Evolutionary conservation across 306 rosid species (phyloP), one percentile per base, ranked within the genome.

Genomic region (Quercus glauca): DNA sequence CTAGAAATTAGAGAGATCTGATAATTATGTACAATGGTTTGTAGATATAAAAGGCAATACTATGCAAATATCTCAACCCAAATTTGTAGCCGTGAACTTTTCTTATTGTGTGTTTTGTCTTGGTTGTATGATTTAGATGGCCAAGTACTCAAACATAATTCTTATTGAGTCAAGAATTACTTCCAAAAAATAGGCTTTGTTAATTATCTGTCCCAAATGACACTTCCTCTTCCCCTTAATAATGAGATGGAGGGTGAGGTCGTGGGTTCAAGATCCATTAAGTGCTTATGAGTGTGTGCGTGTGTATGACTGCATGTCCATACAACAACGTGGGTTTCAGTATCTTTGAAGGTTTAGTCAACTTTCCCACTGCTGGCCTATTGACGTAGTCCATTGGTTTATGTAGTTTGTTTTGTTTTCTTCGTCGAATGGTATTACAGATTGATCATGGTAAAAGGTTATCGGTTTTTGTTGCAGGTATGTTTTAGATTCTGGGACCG

Each of bases 401-500:
- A 10, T 18, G 28, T 33, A 10, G 25, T 73, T 75, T 75, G 61
- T 59, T 74, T 77, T 80, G 37, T 56, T 55, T 61, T 72, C 4
- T 61, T 73, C 72, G 58, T 81, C 83, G 33, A 61, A 43, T 57
- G 53, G 65, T 76, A 74, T 26, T 76, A 20, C 57, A 71, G 25
- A 51, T 72, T 73, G 71, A 77, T 79, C 43, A 60, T 69, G 78
- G 79, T 64, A 45, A 56, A 65, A 78, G 79, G 77, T 71, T 75
- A 5, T 76, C 49, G 19, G 78, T 69, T 83, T 82, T 49, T 83
- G 75, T 83, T 87, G 82, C 65, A 96, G 99, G 99, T 96, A 93
- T 87, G 98, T 96, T 82, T 86, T 85, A 78, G 94, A 96, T 89
- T 86, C 97, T 67, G 89, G 77, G 82, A 88, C 92, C 41, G 99